Conservation (phyloP, 2,329 filamentous ascomycete species). For the Penicillium vulpinum region DNA sequence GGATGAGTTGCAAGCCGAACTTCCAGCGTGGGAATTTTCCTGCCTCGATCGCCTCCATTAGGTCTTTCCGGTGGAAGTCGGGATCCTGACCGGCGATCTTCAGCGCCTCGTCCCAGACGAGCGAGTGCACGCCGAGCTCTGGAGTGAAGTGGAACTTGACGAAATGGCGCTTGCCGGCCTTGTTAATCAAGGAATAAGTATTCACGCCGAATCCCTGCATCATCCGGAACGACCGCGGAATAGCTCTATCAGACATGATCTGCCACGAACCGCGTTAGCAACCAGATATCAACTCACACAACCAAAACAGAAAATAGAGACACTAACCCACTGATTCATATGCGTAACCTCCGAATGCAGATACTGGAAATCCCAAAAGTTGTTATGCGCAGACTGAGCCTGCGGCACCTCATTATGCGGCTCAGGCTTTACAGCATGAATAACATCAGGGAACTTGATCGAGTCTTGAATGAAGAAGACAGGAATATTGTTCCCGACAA, state of each 20-base stretch:
- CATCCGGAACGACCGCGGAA: slow-evolving; percentile 38
- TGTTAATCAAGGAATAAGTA: slow-evolving; percentile 36
- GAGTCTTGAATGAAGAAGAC: slow-evolving; percentile 47
- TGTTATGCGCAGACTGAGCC: slow-evolving; percentile 50
- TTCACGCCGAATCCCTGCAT: slow-evolving; percentile 42
- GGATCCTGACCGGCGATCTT: slow-evolving; percentile 74
- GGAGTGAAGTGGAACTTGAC: slow-evolving; percentile 40
- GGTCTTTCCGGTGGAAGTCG: slow-evolving; percentile 78
- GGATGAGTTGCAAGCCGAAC: slow-evolving; percentile 76
- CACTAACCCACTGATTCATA: slow-evolving; percentile 35
- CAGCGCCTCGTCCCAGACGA: slow-evolving; percentile 65
- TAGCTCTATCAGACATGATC: slow-evolving; percentile 40
- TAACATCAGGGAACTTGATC: slow-evolving; percentile 43
- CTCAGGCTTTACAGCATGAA: slow-evolving; percentile 45
- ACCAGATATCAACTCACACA: neutral
- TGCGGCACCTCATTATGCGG: slow-evolving; percentile 51
- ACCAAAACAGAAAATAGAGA: neutral
- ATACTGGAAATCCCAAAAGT: slow-evolving; percentile 51
- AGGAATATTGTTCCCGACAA: slow-evolving; percentile 45
- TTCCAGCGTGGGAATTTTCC: slow-evolving; percentile 75
- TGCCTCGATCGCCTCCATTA: slow-evolving; percentile 71
- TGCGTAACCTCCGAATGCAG: slow-evolving; percentile 36
- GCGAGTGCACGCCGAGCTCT: slow-evolving; percentile 36
- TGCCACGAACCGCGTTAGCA: slow-evolving; percentile 8
- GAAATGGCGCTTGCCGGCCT: slow-evolving; percentile 35